A percentile compares a stretch with the other conserved stretches of the same genome.
Evolutionary conservation across 306 rosid genomes (phyloP).

Genomic region (Styphnolobium japonicum): DNA sequence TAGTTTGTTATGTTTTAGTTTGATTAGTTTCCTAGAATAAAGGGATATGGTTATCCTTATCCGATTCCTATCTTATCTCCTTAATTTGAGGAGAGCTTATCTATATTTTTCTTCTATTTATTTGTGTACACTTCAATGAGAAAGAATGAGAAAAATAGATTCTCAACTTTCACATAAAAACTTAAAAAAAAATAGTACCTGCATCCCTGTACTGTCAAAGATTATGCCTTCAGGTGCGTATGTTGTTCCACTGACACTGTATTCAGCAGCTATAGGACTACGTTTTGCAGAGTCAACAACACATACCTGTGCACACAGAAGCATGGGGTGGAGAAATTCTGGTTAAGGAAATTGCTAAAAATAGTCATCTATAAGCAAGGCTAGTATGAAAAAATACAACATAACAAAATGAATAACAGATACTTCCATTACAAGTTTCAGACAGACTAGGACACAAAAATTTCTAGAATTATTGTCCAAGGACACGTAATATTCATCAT

Average conservation of each 20-base stretch:
- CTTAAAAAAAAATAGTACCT: conserved; percentile 55
- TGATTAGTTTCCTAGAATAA: too few species aligned
- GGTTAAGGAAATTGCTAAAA: not conserved
- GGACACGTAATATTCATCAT: too few species aligned
- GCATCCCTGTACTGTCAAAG: conserved; percentile 60
- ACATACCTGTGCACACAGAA: conserved; percentile 60
- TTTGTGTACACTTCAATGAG: too few species aligned
- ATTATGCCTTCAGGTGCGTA: conserved; percentile 87
- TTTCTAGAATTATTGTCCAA: not conserved
- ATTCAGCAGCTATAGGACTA: conserved; percentile 68
- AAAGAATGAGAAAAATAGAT: too few species aligned
- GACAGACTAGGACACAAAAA: not conserved
- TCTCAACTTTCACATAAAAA: too few species aligned
- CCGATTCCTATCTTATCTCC: too few species aligned
- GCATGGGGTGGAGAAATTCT: conserved; percentile 8
- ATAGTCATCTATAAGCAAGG: conserved; percentile 1
- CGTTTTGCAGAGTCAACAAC: conserved; percentile 73
- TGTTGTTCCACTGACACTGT: conserved; percentile 85
- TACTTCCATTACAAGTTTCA: not conserved
- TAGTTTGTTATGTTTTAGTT: too few species aligned
- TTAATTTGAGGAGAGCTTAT: too few species aligned
- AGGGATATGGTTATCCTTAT: too few species aligned
- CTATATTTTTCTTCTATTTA: too few species aligned
- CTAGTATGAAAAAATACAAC: not conserved
- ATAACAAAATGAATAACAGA: not conserved